phyloP scores from a whole-genome alignment of 768 basidiomycete species.

The Amanita phalloides region DNA sequence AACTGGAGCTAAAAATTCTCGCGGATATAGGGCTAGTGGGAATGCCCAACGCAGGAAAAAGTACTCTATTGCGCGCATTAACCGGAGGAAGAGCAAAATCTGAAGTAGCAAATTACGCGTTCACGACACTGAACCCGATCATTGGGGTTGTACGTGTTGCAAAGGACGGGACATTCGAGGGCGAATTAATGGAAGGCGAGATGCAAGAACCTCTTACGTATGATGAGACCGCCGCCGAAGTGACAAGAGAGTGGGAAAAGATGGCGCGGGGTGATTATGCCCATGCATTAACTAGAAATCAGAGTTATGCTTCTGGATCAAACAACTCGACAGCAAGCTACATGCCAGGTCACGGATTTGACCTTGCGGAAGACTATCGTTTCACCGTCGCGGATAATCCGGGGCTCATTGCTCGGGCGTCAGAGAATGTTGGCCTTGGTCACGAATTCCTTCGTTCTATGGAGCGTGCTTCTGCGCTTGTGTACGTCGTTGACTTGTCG shows the following conservation, averaged over 20 bases:
- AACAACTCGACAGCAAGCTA: constrained; percentile 9
- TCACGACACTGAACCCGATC: constrained; percentile 93
- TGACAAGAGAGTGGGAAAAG: constrained; percentile 29
- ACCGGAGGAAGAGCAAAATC: constrained; percentile 79
- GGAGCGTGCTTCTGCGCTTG: constrained; percentile 83
- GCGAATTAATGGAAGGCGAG: constrained; percentile 22
- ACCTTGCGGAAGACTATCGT: constrained; percentile 63
- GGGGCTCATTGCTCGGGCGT: constrained; percentile 76
- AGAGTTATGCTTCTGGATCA: constrained; percentile 15
- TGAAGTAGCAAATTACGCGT: constrained; percentile 84
- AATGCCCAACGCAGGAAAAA: constrained; percentile 91
- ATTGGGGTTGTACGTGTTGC: constrained; percentile 83
- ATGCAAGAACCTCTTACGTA: constrained; percentile 33
- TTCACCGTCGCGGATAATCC: constrained; percentile 98
- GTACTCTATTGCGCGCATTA: constrained; percentile 81
- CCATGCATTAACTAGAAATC: constrained; percentile 39
- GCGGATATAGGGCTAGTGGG: constrained; percentile 96
- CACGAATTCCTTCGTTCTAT: constrained; percentile 91
- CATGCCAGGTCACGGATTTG: constrained; percentile 37
- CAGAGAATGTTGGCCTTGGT: constrained; percentile 85
- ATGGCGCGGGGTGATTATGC: constrained; percentile 45
- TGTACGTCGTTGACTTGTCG: constrained; percentile 87
- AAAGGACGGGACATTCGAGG: constrained; percentile 69
- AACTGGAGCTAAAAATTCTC: constrained; percentile 85
- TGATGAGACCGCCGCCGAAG: constrained; percentile 59